phyloP scores from a whole-genome alignment of 2,329 filamentous ascomycete genomes.

The Lachnellula cervina region DNA sequence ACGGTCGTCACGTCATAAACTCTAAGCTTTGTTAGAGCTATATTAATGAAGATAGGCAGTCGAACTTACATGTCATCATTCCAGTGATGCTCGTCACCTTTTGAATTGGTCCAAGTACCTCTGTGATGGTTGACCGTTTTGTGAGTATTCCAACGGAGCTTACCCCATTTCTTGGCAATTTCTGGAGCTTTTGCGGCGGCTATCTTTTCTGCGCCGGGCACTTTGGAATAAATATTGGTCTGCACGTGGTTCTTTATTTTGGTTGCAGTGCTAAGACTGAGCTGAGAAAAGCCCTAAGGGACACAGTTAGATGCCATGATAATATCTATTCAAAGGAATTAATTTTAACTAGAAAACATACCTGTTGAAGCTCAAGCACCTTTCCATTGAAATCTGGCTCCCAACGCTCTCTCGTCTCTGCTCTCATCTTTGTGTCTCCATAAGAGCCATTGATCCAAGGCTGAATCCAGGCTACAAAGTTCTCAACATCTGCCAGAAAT shows the following conservation, averaged over 20 bases:
- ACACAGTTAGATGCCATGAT: neutral
- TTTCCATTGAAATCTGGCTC: neutral
- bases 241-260: neutral
- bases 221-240: neutral
- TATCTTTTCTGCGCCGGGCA: neutral
- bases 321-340: neutral
- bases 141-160: neutral
- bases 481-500: neutral
- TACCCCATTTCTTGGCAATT: neutral
- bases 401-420: neutral
- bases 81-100: neutral
- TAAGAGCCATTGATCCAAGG: neutral
- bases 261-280: neutral
- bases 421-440: neutral
- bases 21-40: neutral
- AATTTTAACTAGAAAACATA: neutral
- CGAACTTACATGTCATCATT: neutral
- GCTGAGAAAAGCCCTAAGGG: neutral
- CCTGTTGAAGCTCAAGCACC: neutral
- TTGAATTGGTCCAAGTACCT: neutral
- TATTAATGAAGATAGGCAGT: neutral
- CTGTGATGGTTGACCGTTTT: neutral
- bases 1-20: neutral
- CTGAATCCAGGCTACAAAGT: neutral
- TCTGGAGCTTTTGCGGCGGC: neutral